Base-by-base conservation (phyloP, 768 basidiomycete genomes). In the Tulasnella sp. region DNA sequence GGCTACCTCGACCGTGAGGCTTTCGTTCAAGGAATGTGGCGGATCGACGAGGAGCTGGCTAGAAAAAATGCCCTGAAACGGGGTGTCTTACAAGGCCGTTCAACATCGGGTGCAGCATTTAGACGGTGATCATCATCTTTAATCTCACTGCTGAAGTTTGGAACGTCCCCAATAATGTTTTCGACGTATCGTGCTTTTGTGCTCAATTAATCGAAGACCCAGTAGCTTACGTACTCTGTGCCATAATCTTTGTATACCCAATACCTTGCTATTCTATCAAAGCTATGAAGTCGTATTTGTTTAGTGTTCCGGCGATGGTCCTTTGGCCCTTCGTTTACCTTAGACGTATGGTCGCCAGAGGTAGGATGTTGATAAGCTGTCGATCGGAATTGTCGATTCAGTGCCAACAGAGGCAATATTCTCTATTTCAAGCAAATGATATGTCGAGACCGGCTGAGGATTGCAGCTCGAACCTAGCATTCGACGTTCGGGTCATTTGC, bases 11-110 rank as follows among this genome's bases (percentile, higher is more conserved):
- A 90, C 81, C 86, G 90, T 6, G 92, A 93, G 24, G 86, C 86
- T 24, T 95, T 95, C 81, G 88, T 91, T 56, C 89, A 88, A 81
- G 94, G 93, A 75, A 94, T 94, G 93, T 94, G 93, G 93, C 90
- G 91, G 48, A 93, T 95, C 39, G 94, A 95, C 85, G 93, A 94
- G 84, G 93, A 94, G 82, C 89, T 95, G 18, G 87, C 92, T n/a
- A 88, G 90, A 71, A 87, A 88, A 34, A 68, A 68, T 36, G 18
- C 62, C 31, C 31, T 68, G 24, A 68, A 68, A 19, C 62, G 62
- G 18, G 34, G 34, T 68, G 31, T 68, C 34, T 18, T 68, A 18
- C 62, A 68, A 36, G 62, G 62, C 16, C 62, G 62, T 14, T 68
- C 62, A 52, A 10, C n/a, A 24, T 68, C 62, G 27, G 62, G 31